phyloP scores from a whole-genome alignment of 2,329 filamentous ascomycete species.

The Amylocarpus encephaloides region DNA sequence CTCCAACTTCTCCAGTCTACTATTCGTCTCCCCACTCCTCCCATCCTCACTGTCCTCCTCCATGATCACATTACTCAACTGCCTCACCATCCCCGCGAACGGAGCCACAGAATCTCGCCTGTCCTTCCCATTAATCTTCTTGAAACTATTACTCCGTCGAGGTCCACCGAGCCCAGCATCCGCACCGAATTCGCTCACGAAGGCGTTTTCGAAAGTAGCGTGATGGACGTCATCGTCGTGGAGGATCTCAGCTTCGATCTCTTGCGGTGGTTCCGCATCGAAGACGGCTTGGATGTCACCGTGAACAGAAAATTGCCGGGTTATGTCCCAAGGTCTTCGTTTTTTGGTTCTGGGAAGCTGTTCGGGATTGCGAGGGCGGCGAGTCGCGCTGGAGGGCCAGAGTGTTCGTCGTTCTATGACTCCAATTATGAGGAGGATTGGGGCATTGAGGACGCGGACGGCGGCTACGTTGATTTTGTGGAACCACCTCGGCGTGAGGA shows the following conservation, averaged over 20 bases:
- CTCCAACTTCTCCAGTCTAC: slow-evolving; percentile 24
- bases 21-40: slow-evolving; percentile 16
- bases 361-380: slow-evolving; percentile 20
- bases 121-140: slow-evolving; percentile 12
- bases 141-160: not conserved
- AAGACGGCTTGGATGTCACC: slow-evolving; percentile 31
- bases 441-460: slow-evolving; percentile 68
- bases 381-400: slow-evolving; percentile 39
- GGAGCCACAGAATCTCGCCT: slow-evolving; percentile 26
- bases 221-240: slow-evolving; percentile 15
- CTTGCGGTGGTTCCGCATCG: slow-evolving; percentile 25
- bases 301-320: slow-evolving; percentile 27
- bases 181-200: slow-evolving; percentile 16
- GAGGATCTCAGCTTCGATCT: slow-evolving; percentile 22
- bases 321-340: slow-evolving; percentile 24
- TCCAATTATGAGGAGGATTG: slow-evolving; percentile 65
- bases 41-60: slow-evolving; percentile 10
- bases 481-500: slow-evolving; percentile 78
- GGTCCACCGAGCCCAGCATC: slow-evolving; percentile 1
- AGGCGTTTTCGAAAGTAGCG: slow-evolving; percentile 14
- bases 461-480: slow-evolving; percentile 81
- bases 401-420: slow-evolving; percentile 63
- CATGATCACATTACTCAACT: slow-evolving; percentile 18
- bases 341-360: slow-evolving; percentile 12
- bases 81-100: slow-evolving; percentile 22